Evolutionary conservation across 352 stramenopile species (phyloP).

Genomic region (Elongisporangium anandrum): DNA sequence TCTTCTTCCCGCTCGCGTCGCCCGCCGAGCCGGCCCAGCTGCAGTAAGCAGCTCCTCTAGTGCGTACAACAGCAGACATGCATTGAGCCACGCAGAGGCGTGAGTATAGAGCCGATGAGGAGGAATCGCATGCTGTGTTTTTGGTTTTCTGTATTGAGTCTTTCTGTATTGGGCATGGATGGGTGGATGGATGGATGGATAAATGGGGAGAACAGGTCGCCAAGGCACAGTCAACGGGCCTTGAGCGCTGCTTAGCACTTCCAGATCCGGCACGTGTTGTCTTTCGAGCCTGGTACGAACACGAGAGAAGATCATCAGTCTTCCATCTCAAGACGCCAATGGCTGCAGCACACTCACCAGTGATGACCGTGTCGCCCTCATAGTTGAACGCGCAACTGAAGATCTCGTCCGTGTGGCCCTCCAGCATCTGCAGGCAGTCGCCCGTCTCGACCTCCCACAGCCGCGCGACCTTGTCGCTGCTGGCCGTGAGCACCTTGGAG

Average conservation of each 20-base stretch:
- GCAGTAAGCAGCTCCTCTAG: slow-evolving; percentile 18
- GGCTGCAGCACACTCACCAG: slow-evolving; percentile 47
- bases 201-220: not conserved
- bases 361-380: slow-evolving; percentile 96
- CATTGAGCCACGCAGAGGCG: not conserved
- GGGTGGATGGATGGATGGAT: too few species aligned
- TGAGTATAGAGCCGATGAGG: not conserved
- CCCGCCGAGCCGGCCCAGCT: slow-evolving; percentile 44
- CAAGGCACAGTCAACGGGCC: not conserved
- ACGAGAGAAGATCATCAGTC: slow-evolving; percentile 4
- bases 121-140: not conserved
- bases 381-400: slow-evolving; percentile 97
- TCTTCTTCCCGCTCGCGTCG: slow-evolving; percentile 71
- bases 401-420: slow-evolving; percentile 97
- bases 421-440: slow-evolving; percentile 93
- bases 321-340: slow-evolving; percentile 11
- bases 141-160: not conserved
- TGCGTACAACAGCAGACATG: not conserved
- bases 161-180: not conserved
- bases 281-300: slow-evolving; percentile 77
- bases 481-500: slow-evolving; percentile 92
- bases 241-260: slow-evolving; percentile 39
- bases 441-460: slow-evolving; percentile 94
- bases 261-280: slow-evolving; percentile 85
- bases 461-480: slow-evolving; percentile 91